Evolutionary conservation across 2,329 filamentous ascomycete genomes (phyloP), one percentile per base, ranked within the genome.

Genomic region (Verticillium albo-atrum): DNA sequence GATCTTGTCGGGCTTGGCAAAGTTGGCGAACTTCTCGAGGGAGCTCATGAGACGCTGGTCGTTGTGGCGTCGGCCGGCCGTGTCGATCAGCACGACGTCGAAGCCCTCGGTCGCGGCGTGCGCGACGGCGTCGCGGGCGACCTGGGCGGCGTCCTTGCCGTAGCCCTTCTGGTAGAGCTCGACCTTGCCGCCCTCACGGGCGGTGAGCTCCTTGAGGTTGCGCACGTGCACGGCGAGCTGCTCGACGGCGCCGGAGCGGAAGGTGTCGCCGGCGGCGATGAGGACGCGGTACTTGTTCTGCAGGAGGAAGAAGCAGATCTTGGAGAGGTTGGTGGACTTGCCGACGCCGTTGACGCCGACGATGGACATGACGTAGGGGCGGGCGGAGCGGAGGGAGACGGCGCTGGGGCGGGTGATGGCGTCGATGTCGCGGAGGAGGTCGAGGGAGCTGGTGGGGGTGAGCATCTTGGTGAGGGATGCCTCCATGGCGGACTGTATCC

Each of bases 311-410:
- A 95, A 99, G 74, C 93, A 96, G 66, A 99, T 97, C 76, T 99
- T 99, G 74, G 91, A 94, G 37, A 99, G 82, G 72, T 97, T 98
- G 57, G 95, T 99, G 17, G 93, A 97, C 78, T 99, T 99, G 70
- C 95, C 95, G 37, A 99, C 95, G 58, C 95, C 95, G 73, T 99
- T 99, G 71, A 99, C 95, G 63, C 95, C 95, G 51, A 99, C 95
- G 62, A 99, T 97, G 60, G 92, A 97, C 72, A 99, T 96, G 68
- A 98, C 94, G 72, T 98, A 99, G 51, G 95, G 95, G 4, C 95
- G 89, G 23, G 83, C 75, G 61, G 82, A 81, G 65, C 84, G 79
- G 62, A 87, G 80, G 30, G 87, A 87, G 3, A 87, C 84, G 25
- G 78, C 80, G 0, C 88, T 78, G 1, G 91, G 88, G 12, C 85